Percentiles rank a stretch among this genome's conserved stretches.
These are phyloP conservation scores for Bromus sterilis DNA, from an alignment of 176 grass and related monocot species.

Conservation along the genomic window DNA sequence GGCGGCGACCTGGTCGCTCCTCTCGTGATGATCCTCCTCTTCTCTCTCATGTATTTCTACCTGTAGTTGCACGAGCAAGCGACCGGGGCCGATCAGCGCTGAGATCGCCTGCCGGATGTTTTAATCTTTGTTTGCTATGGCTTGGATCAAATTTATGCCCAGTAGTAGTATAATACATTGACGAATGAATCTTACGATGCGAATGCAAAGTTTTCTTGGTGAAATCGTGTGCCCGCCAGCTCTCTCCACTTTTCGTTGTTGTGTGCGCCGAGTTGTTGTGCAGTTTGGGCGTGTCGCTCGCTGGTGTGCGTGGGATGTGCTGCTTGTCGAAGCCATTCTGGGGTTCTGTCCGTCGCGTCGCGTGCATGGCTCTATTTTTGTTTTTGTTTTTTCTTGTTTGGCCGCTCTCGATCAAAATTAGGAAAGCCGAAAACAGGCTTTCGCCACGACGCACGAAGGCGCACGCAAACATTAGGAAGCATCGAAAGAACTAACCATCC, in stretches of 20 bases:
- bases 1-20: neutral
- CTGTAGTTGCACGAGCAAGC: neutral
- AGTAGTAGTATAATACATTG: neutral
- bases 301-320: no score
- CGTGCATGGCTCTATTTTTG: no score
- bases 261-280: neutral
- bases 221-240: neutral
- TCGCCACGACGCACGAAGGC: no score
- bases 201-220: neutral
- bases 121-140: neutral
- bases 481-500: no score
- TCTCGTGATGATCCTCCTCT: neutral
- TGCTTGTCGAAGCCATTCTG: no score
- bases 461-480: no score
- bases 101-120: neutral
- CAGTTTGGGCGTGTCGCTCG: neutral
- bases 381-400: no score
- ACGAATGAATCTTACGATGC: neutral
- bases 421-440: no score
- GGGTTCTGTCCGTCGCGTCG: no score
- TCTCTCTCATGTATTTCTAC: neutral
- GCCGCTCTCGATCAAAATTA: no score
- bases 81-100: neutral
- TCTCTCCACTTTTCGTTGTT: neutral
- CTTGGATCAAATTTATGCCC: neutral